Percentiles rank a stretch among this genome's conserved stretches.
Conservation (phyloP, 257 asterid genomes). For the Paraleonurus japonicus region DNA sequence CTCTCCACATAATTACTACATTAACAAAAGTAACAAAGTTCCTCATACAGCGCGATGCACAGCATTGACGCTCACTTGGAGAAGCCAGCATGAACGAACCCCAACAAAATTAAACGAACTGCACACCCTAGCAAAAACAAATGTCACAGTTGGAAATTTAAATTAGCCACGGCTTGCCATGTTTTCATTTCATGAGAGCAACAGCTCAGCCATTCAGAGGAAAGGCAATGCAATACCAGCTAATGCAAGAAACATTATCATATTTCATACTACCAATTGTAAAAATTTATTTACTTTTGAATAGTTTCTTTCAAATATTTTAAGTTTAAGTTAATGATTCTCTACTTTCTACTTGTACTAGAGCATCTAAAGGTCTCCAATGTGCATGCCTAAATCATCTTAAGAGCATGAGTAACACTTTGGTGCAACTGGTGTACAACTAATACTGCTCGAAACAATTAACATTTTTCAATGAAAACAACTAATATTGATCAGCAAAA, state of each 20-base stretch:
- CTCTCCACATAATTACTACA: conserved; percentile 4
- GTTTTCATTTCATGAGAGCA: not conserved
- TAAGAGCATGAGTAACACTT: too few relatives aligned
- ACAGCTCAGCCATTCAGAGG: not conserved
- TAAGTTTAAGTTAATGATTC: not conserved
- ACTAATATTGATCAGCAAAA: too few relatives aligned
- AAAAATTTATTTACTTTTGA: not conserved
- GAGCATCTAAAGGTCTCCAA: not conserved
- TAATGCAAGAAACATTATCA: not conserved
- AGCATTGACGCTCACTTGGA: not conserved
- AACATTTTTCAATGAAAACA: too few relatives aligned
- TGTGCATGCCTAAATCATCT: not conserved
- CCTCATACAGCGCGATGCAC: not conserved
- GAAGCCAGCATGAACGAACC: not conserved
- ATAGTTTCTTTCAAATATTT: not conserved
- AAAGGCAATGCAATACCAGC: too few relatives aligned
- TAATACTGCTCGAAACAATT: too few relatives aligned
- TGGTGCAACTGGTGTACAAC: too few relatives aligned
- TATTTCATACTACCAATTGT: not conserved
- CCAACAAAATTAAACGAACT: conserved; percentile 27
- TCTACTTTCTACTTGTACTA: not conserved
- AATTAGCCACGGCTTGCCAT: not conserved
- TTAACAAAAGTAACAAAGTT: not conserved
- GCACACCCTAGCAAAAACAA: conserved; percentile 27
- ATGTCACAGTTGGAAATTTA: not conserved